Base-by-base conservation (phyloP, 1,284 basidiomycete genomes). In the Xanthoconium separans region DNA sequence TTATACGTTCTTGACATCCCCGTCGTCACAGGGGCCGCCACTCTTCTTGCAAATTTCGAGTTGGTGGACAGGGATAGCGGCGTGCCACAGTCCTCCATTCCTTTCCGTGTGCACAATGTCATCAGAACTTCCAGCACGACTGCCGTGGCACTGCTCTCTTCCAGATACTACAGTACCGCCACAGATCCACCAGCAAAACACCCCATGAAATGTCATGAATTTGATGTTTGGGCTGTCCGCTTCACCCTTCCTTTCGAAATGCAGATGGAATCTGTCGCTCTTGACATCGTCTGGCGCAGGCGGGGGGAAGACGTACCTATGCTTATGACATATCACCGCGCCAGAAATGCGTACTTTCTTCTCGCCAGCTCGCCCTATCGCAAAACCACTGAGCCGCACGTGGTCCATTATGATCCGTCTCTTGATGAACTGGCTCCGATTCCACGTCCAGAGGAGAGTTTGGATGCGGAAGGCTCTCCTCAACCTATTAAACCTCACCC, bases 291-390 rank as follows among this genome's bases (percentile, higher is more conserved):
- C 12, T 95, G 92, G 91, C 82, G 77, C 50, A 76, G 87, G 15
- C 75, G 77, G 27, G 89, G 92, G 2, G 74, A 79, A 44, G 85
- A 90, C 59, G 81, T 93, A 15, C 93, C 93, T 0, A 72, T 87
- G 11, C 79, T 81, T 46, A 74, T 79, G n/a, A 64, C 73, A 1
- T 87, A 82, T 64, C 74, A 84, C 54, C 61, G 70, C 9, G 64
- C 72, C 6, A 69, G 73, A 15, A 65, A 74, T 8, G 68, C 78
- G 4, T 84, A 84, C 65, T 68, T 87, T 59, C 69, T 87, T 44
- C 71, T 83, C 2, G 82, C 85, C n/a, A 78, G 79, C 34, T 81
- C 81, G 12, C 61, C 70, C 9, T 90, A 87, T 66, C 73, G 70
- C 16, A 64, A 70, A 12, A 61, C 76, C 30, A 70, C 68, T 18